Percentiles rank a stretch among this genome's conserved stretches.
These are phyloP conservation scores for Talaromyces islandicus DNA, from an alignment of 2,329 filamentous ascomycete genomes.

Conservation along the genomic window DNA sequence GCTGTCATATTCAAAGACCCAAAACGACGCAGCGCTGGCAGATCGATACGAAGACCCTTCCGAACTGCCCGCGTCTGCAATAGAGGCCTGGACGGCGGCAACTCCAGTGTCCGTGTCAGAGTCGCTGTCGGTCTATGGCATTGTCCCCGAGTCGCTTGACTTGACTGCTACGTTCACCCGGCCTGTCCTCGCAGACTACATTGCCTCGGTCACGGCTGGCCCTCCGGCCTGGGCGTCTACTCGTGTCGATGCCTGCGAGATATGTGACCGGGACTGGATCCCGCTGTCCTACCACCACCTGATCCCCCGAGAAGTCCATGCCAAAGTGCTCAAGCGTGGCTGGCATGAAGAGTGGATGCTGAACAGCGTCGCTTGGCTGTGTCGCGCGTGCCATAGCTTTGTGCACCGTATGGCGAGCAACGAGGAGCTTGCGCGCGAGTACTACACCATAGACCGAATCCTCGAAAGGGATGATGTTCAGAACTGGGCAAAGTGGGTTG, in stretches of 20 bases:
- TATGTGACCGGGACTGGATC: conserved; percentile 70
- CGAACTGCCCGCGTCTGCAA: conserved; percentile 42
- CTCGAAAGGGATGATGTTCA: conserved; percentile 65
- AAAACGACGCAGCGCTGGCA: conserved; percentile 46
- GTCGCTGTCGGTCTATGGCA: conserved; percentile 60
- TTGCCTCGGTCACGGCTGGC: conserved; percentile 50
- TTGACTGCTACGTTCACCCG: conserved; percentile 51
- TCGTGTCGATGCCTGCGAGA: conserved; percentile 60
- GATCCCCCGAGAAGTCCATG: conserved; percentile 72
- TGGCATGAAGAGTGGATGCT: conserved; percentile 73
- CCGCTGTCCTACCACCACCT: conserved; percentile 78
- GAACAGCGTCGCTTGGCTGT: conserved; percentile 80
- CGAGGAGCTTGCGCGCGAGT: conserved; percentile 69
- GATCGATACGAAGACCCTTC: conserved; percentile 54
- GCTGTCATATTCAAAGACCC: conserved; percentile 55
- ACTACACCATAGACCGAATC: conserved; percentile 67
- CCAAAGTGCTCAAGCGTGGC: conserved; percentile 66
- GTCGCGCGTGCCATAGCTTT: conserved; percentile 75
- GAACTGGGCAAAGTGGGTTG: conserved; percentile 67
- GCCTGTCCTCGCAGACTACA: conserved; percentile 59
- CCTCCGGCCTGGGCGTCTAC: conserved; percentile 61
- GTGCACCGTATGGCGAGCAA: conserved; percentile 71
- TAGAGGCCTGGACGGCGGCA: conserved; percentile 47
- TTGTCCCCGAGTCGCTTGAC: conserved; percentile 47
- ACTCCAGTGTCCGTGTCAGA: conserved; percentile 60